phyloP scores from a whole-genome alignment of 805 yeast genomes.

The Suhomyces kilbournensis region DNA sequence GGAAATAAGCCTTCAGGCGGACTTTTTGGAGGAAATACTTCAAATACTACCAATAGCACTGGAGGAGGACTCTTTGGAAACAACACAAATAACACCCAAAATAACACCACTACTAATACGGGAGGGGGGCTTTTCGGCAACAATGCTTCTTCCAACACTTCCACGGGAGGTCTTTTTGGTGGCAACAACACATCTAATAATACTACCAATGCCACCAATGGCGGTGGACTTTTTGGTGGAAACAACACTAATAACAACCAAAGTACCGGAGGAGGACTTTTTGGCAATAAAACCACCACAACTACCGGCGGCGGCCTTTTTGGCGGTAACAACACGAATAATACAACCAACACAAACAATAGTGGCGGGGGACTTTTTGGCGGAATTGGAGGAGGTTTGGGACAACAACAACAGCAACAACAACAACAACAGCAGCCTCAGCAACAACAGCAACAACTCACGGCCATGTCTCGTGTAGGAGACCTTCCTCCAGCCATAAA shows the following conservation, averaged over 20 bases:
- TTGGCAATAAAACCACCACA: slow-evolving; percentile 11
- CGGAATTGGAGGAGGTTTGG: slow-evolving; percentile 5
- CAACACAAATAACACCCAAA: neutral
- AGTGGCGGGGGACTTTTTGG: slow-evolving; percentile 9
- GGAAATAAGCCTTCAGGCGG: slow-evolving; percentile 4
- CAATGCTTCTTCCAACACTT: neutral
- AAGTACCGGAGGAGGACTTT: slow-evolving; percentile 8
- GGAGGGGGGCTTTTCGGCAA: slow-evolving; percentile 8
- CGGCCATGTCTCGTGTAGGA: slow-evolving; percentile 71
- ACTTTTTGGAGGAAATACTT: slow-evolving; percentile 3
- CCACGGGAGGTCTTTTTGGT: slow-evolving; percentile 10
- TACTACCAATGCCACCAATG: slow-evolving; percentile 3
- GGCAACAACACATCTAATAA: neutral
- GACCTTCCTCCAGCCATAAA: slow-evolving; percentile 73
- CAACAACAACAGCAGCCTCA: slow-evolving; percentile 41
- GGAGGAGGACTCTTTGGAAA: slow-evolving; percentile 7
- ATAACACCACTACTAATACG: neutral
- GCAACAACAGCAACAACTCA: slow-evolving; percentile 48
- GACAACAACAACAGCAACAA: slow-evolving; percentile 6
- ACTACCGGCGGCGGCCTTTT: slow-evolving; percentile 8
- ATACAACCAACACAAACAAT: slow-evolving; percentile 9
- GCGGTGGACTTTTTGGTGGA: slow-evolving; percentile 12
- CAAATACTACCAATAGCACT: neutral
- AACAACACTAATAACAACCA: neutral
- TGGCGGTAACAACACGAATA: slow-evolving; percentile 9